Evolutionary conservation across 139 green algal genomes (phyloP), one percentile per base, ranked within the genome.

Genomic region (Tetraselmis striata): DNA sequence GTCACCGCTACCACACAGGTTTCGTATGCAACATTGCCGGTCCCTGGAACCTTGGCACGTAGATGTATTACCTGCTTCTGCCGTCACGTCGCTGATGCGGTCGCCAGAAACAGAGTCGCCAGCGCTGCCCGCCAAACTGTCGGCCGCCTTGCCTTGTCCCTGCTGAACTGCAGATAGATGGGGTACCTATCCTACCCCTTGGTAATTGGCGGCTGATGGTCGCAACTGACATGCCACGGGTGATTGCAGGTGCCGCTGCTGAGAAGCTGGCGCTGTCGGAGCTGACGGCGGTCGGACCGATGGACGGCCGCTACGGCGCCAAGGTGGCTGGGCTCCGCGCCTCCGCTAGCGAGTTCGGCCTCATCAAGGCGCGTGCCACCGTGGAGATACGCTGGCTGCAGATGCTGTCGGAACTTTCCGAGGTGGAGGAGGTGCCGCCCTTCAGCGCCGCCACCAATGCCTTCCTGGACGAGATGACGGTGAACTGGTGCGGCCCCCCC

Each of bases 331-430:
- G 81, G 0, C 90, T 99, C 79, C 92, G 97, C 74, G n/a, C 79
- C 45, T 93, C 92, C 80, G 98, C 99, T 87, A 96, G 89, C 82
- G 97, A 99, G 89, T 99, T 96, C 85, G 97, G 95, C 22, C 92
- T 99, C 77, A 98, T 99, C 83, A 89, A 90, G 32, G 95, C 91
- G 67, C 92, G 97, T n/a, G 92, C 98, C 2, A 83, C 95, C n/a
- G 97, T 99, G 25, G 97, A 99, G 88, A 95, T 85, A 80, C 91
- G 93, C 31, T 99, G 97, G 97, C 90, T 99, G 83, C 94, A 98
- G 88, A 89, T 92, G 83, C 93, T 99, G 28, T 84, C 92, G 24
- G n/a, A 75, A 2, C 92, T 97, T 11, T 85, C 89, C 0, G 86
- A 93, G 78, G 88, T 98, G 28, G 45, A 28, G 25, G 94, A 98